A percentile compares a stretch with the other conserved stretches of the same genome.
These are phyloP conservation scores for Diaporthe sp. DNA, from an alignment of 2,329 filamentous ascomycete species.

Conservation along the genomic window DNA sequence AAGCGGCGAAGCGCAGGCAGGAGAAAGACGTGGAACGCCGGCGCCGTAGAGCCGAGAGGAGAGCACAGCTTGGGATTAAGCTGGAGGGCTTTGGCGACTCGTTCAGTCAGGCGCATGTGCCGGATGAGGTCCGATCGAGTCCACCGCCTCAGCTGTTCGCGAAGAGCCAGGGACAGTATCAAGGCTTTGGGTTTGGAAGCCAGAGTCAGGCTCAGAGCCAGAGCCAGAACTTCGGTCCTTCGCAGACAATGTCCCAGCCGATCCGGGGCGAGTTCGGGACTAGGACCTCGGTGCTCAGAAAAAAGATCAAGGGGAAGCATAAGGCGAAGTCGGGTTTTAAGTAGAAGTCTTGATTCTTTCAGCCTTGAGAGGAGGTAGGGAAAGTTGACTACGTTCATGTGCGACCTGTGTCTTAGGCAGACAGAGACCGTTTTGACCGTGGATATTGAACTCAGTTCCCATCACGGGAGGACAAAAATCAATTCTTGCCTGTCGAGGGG, in stretches of 20 bases:
- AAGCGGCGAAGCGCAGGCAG: constrained; percentile 29
- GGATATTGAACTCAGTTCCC: neutral
- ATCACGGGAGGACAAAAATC: neutral
- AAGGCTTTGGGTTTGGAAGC: constrained; percentile 19
- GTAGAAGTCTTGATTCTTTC: neutral
- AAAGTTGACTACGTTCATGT: neutral
- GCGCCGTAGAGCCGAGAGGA: constrained; percentile 47
- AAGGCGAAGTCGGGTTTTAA: constrained; percentile 57
- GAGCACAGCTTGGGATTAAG: constrained; percentile 39
- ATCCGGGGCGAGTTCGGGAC: constrained; percentile 61
- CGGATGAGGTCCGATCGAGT: constrained; percentile 30
- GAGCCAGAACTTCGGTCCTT: constrained; percentile 34
- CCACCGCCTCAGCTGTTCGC: constrained; percentile 33
- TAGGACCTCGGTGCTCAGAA: constrained; percentile 53
- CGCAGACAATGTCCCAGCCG: constrained; percentile 60
- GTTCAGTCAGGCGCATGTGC: constrained; percentile 30
- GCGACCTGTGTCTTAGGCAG: neutral
- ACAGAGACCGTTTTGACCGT: neutral
- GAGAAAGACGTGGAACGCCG: constrained; percentile 45
- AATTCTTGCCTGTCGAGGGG: neutral
- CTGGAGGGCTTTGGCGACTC: constrained; percentile 43
- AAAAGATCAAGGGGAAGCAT: constrained; percentile 53
- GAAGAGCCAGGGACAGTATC: constrained; percentile 29
- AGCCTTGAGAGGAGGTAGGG: neutral
- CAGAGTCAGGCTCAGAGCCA: constrained; percentile 41